Evolutionary conservation across 2,329 filamentous ascomycete species (phyloP).

Genomic region (Stachybotrys echinatus): DNA sequence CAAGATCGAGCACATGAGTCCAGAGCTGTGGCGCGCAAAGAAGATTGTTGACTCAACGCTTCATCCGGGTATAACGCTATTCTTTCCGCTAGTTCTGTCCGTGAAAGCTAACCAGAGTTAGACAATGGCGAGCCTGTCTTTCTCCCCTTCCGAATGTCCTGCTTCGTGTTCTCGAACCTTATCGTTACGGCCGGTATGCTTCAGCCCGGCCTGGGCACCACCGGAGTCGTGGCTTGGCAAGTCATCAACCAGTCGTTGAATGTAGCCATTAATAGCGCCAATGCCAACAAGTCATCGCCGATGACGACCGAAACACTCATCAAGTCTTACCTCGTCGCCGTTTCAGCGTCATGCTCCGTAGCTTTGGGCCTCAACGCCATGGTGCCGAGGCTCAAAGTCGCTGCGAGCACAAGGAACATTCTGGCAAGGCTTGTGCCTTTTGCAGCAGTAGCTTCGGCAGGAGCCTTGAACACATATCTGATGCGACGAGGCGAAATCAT

Average conservation of each 20-base stretch:
- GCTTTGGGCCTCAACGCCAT: conserved; percentile 87
- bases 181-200: conserved; percentile 97
- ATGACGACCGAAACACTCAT: conserved; percentile 74
- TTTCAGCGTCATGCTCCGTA: conserved; percentile 88
- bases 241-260: conserved; percentile 96
- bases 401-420: conserved; percentile 68
- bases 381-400: conserved; percentile 78
- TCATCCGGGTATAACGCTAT: conserved; percentile 68
- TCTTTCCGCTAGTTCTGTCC: neutral
- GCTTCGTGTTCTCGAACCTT: conserved; percentile 88
- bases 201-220: conserved; percentile 75
- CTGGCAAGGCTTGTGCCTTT: conserved; percentile 90
- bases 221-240: conserved; percentile 89
- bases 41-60: conserved; percentile 95
- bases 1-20: conserved; percentile 72
- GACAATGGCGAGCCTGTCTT: conserved; percentile 91
- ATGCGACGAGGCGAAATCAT: conserved; percentile 97
- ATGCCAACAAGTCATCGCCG: conserved; percentile 95
- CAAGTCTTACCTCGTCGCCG: conserved; percentile 87
- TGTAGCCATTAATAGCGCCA: conserved; percentile 95
- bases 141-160: conserved; percentile 95
- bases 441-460: conserved; percentile 87
- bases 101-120: conserved; percentile 25
- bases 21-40: conserved; percentile 91
- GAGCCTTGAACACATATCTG: conserved; percentile 89